These are phyloP conservation scores for Aspergillus japonicus DNA, from an alignment of 2,329 filamentous ascomycete species.

Conservation along the genomic window DNA sequence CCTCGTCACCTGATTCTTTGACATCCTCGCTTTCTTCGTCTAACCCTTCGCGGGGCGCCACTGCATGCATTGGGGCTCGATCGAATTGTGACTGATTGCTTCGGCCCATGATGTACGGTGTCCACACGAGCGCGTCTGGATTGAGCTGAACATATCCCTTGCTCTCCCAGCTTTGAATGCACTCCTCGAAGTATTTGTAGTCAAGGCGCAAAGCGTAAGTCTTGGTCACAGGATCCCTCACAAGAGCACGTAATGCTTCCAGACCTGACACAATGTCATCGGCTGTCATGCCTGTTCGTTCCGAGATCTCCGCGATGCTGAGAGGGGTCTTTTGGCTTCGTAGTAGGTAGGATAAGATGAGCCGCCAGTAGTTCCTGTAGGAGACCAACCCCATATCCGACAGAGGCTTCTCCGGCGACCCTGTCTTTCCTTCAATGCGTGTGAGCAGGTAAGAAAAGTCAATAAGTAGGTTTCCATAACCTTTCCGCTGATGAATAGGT, in stretches of 20 bases:
- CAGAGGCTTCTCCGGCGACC: conserved; percentile 93
- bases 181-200: conserved; percentile 78
- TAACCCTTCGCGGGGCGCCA: conserved; percentile 75
- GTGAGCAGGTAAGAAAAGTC: conserved; percentile 98
- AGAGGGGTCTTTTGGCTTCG: conserved; percentile 60
- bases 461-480: conserved; percentile 93
- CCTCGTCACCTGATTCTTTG: conserved; percentile 21
- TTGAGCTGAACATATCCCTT: conserved; percentile 87
- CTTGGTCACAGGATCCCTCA: conserved; percentile 83
- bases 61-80: conserved; percentile 77
- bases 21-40: conserved; percentile 34
- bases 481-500: conserved; percentile 94
- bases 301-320: conserved; percentile 61
- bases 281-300: conserved; percentile 89
- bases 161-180: conserved; percentile 82
- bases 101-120: conserved; percentile 93
- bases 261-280: conserved; percentile 95
- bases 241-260: conserved; percentile 83
- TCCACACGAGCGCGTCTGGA: conserved; percentile 81
- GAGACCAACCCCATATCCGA: conserved; percentile 98
- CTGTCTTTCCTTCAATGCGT: conserved; percentile 86
- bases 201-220: conserved; percentile 89
- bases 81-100: conserved; percentile 80
- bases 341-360: conserved; percentile 82
- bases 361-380: conserved; percentile 95